A percentile compares a stretch with the other conserved stretches of the same genome.
Conservation (phyloP, 1,139 yeast genomes). For the Zhuliangozyma blackwelliae region DNA sequence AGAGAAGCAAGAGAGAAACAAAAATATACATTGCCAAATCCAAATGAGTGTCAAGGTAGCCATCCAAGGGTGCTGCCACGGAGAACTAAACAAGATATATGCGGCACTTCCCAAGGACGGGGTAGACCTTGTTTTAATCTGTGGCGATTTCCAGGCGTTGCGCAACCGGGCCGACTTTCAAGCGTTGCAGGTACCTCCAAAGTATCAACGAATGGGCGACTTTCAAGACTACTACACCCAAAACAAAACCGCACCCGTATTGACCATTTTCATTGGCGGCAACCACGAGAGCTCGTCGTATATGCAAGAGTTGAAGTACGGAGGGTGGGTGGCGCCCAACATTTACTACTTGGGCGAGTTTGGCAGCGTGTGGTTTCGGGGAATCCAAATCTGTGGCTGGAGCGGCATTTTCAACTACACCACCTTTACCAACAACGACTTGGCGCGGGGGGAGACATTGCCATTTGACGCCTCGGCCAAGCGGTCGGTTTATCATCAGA, state of each 20-base stretch:
- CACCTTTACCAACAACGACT: constrained; percentile 19
- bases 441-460: constrained; percentile 36
- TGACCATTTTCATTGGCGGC: constrained; percentile 88
- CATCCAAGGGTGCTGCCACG: constrained; percentile 93
- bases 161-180: constrained; percentile 60
- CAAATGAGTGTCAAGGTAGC: constrained; percentile 38
- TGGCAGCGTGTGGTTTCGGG: constrained; percentile 70
- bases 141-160: constrained; percentile 85
- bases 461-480: constrained; percentile 48
- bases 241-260: constrained; percentile 57
- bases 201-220: constrained; percentile 64
- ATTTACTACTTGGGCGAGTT: constrained; percentile 85
- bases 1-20: background rate
- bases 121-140: constrained; percentile 68
- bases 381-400: constrained; percentile 72
- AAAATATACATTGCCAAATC: background rate
- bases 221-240: constrained; percentile 73
- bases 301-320: constrained; percentile 67
- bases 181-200: constrained; percentile 60
- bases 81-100: constrained; percentile 66
- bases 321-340: constrained; percentile 94
- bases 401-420: constrained; percentile 75
- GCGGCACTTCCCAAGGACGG: constrained; percentile 15
- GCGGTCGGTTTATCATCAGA: constrained; percentile 69
- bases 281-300: constrained; percentile 90